Percentiles rank a stretch among this genome's conserved stretches.
These are phyloP conservation scores for Fusarium succisae DNA, from an alignment of 2,329 filamentous ascomycete genomes.

Conservation along the genomic window DNA sequence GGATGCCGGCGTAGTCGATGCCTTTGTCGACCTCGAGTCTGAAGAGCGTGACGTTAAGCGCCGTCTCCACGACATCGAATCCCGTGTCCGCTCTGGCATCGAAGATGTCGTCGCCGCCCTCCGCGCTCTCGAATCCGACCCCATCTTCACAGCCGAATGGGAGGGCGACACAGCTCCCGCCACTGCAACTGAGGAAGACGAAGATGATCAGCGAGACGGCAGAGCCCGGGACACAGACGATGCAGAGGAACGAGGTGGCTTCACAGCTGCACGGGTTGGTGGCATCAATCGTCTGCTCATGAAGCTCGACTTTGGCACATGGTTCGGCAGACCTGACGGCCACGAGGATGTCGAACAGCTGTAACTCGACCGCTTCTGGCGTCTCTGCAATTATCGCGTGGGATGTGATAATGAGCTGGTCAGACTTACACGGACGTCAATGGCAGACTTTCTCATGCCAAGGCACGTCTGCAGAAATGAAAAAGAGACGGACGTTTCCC, in stretches of 20 bases:
- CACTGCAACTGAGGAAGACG: slow-evolving; percentile 16
- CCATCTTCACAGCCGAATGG: slow-evolving; percentile 56
- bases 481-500: slow-evolving; percentile 10
- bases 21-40: slow-evolving; percentile 73
- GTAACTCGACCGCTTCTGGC: slow-evolving; percentile 13
- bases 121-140: slow-evolving; percentile 56
- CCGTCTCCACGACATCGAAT: slow-evolving; percentile 71
- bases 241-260: slow-evolving; percentile 52
- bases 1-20: slow-evolving; percentile 83
- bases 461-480: slow-evolving; percentile 23
- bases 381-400: neutral
- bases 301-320: slow-evolving; percentile 81
- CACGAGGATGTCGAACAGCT: slow-evolving; percentile 22
- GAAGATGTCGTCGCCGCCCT: slow-evolving; percentile 70
- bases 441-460: slow-evolving; percentile 19
- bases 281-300: slow-evolving; percentile 87
- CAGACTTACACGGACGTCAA: slow-evolving; percentile 6
- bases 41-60: slow-evolving; percentile 76
- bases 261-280: slow-evolving; percentile 76
- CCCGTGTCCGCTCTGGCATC: slow-evolving; percentile 72
- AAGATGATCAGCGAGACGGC: slow-evolving; percentile 12
- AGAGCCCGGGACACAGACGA: slow-evolving; percentile 53
- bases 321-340: slow-evolving; percentile 56
- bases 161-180: slow-evolving; percentile 46
- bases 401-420: neutral